Percentiles rank a stretch among this genome's conserved stretches.
Conservation (phyloP, 768 basidiomycete species). For the Tricholoma flavovirens region DNA sequence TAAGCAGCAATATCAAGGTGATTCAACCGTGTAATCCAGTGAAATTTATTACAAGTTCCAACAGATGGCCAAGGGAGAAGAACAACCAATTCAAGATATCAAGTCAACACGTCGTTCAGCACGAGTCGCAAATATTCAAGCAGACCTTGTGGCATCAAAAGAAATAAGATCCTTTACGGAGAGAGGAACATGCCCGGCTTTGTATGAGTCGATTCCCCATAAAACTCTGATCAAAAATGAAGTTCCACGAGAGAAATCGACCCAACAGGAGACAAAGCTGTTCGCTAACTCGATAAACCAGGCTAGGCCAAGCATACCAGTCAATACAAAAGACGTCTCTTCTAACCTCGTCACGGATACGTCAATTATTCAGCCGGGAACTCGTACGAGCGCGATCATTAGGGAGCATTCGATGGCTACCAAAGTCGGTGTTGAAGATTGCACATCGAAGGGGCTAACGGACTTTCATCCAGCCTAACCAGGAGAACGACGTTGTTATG, state of each 20-base stretch:
- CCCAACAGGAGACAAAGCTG: neutral
- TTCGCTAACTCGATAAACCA: neutral
- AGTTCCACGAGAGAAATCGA: neutral
- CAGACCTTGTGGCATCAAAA: neutral
- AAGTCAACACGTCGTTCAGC: slow-evolving; percentile 4
- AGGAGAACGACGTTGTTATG: slow-evolving; percentile 21
- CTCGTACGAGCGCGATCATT: neutral
- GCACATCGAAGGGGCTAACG: neutral
- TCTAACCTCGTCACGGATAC: neutral
- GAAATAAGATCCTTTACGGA: neutral
- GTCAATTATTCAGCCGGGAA: neutral
- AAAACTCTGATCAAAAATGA: neutral
- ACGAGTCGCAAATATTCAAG: slow-evolving; percentile 5
- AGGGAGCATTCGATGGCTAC: too few relatives aligned
- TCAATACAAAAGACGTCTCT: neutral
- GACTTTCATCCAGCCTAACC: neutral
- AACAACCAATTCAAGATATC: neutral
- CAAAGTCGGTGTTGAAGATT: neutral
- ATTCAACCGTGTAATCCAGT: neutral
- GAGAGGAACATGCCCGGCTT: neutral
- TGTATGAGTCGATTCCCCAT: neutral
- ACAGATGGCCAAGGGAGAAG: neutral
- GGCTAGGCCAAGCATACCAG: neutral
- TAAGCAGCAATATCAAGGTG: neutral
- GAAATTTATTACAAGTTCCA: neutral